These are phyloP conservation scores for Alternaria solani DNA, from an alignment of 2,329 filamentous ascomycete species.

Conservation along the genomic window DNA sequence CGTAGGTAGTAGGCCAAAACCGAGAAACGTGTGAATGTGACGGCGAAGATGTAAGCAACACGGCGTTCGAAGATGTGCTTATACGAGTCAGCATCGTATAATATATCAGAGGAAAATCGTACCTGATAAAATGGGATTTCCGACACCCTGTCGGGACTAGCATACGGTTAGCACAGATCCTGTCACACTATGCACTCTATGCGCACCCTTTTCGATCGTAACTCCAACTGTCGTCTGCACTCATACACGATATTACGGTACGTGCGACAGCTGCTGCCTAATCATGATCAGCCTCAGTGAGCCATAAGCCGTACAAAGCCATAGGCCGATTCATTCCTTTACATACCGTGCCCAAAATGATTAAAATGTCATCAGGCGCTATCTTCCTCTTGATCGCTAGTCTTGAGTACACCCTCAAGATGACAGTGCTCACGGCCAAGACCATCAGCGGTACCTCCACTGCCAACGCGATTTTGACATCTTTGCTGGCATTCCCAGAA, in stretches of 20 bases:
- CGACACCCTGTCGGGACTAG: constrained; percentile 26
- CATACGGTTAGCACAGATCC: background rate
- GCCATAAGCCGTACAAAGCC: background rate
- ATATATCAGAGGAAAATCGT: background rate
- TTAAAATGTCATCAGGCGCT: constrained; percentile 35
- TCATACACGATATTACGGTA: constrained; percentile 39
- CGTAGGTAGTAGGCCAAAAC: constrained; percentile 48
- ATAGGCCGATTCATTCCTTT: background rate
- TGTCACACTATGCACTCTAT: background rate
- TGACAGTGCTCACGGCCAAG: constrained; percentile 31
- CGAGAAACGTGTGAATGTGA: constrained; percentile 45
- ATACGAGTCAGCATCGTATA: background rate
- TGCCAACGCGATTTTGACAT: constrained; percentile 26
- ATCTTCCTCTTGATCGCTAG: constrained; percentile 34
- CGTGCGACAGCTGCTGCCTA: constrained; percentile 32
- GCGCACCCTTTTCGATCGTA: constrained; percentile 37
- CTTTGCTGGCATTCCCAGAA: constrained; percentile 12
- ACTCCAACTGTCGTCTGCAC: constrained; percentile 33
- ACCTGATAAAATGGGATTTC: constrained; percentile 37
- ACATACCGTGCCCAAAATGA: constrained; percentile 32
- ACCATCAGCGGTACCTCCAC: constrained; percentile 40
- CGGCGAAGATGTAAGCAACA: constrained; percentile 48
- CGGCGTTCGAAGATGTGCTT: constrained; percentile 41
- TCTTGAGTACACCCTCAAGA: constrained; percentile 35
- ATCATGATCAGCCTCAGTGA: constrained; percentile 12